Evolutionary conservation across 2,329 filamentous ascomycete species (phyloP).

Genomic region (Verruconis gallopava): DNA sequence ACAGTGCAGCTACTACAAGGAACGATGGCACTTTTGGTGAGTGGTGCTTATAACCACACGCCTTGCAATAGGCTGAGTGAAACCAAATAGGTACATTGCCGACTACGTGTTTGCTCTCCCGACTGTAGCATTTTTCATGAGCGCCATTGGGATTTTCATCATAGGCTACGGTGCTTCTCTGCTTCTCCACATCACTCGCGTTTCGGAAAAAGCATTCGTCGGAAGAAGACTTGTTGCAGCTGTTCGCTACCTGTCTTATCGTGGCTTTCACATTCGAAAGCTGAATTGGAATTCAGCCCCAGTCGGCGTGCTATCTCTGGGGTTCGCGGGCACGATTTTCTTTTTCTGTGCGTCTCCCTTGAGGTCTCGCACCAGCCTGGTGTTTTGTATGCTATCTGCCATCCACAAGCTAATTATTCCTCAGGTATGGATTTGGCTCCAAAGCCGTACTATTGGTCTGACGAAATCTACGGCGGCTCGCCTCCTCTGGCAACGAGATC

Average conservation of each 20-base stretch:
- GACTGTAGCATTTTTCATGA: conserved; percentile 41
- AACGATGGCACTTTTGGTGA: conserved; percentile 39
- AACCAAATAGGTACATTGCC: conserved; percentile 34
- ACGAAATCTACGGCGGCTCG: conserved; percentile 65
- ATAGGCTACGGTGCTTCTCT: conserved; percentile 26
- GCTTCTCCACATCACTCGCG: conserved; percentile 16
- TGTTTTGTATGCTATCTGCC: conserved; percentile 54
- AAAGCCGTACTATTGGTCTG: conserved; percentile 79
- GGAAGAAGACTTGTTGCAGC: conserved; percentile 14
- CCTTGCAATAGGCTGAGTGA: neutral
- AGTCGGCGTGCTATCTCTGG: conserved; percentile 17
- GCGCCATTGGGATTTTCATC: conserved; percentile 35
- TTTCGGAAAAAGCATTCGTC: conserved; percentile 5
- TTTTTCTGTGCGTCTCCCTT: conserved; percentile 47
- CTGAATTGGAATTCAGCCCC: conserved; percentile 20
- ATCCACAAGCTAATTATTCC: conserved; percentile 28
- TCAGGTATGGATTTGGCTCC: conserved; percentile 62
- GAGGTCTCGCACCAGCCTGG: conserved; percentile 75
- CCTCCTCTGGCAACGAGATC: conserved; percentile 76
- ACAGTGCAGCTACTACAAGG: conserved; percentile 33
- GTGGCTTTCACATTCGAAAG: conserved; percentile 15
- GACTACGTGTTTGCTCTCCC: conserved; percentile 41
- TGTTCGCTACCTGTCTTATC: conserved; percentile 19
- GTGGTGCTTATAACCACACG: conserved; percentile 10
- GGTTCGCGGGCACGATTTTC: conserved; percentile 16